Base-by-base conservation (phyloP, 208 protist genomes). In the Crithidia mellificae region DNA sequence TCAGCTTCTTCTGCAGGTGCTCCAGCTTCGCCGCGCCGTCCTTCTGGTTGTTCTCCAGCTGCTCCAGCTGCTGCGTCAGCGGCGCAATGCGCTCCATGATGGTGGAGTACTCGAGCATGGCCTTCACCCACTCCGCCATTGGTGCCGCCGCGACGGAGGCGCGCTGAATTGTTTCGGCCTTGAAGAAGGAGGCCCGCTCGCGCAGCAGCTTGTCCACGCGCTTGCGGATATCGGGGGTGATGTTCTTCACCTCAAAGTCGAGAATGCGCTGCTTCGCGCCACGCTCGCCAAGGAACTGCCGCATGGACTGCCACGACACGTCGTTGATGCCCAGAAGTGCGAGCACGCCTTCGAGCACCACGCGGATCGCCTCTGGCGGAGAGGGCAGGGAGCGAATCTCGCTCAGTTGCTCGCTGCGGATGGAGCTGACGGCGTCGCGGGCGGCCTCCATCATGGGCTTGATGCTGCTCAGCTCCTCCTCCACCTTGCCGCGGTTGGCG, bases 91-190 rank as follows among this genome's bases (percentile, higher is more conserved):
- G 78, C 53, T 98, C 87, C 63, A 98, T 85, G 47, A 99, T 98
- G 32, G 78, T 83, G 24, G 97, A 84, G 89, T 98, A 99, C 68
- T 97, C 73, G 2, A 99, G 63, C 79, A 97, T 97, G 12, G 98
- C 98, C 72, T 93, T 96, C 19, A 99, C 96, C 98, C 98, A 99
- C 63, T 90, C 85, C 14, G 98, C 98, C 77, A 99, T 92, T 64
- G 98, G 98, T 11, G 95, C 94, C 15, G 97, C 97, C 0, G 98
- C 97, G 32, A 91, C 67, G 25, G 90, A 97, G 47, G 94, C 94
- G 34, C 96, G 92, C 43, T 84, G 71, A 63, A 98, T 98, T 17
- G 85, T 88, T 44, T 95, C 90, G n/a, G 78, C 77, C 69, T 98
- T 93, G 81, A 98, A 99, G 39, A 93, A 98, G 17, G 54, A 68